Percentiles rank a stretch among this genome's conserved stretches.
These are phyloP conservation scores for Cyberlindnera maritima DNA, from an alignment of 805 yeast species.

Conservation along the genomic window DNA sequence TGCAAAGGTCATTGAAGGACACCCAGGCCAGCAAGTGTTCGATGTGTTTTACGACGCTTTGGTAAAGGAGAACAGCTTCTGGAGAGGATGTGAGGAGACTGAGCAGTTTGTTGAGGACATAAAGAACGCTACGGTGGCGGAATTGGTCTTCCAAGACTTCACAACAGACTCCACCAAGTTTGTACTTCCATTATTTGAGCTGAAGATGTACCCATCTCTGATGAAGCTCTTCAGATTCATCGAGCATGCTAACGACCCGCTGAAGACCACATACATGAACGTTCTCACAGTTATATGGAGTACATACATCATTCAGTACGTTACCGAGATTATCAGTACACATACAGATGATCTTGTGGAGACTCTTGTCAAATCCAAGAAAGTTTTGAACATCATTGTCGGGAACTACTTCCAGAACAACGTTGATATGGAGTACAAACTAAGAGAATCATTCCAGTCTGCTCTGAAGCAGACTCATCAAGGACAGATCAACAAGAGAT, in stretches of 20 bases:
- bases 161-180: slow-evolving; percentile 2
- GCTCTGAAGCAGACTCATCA: slow-evolving; percentile 10
- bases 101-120: not conserved
- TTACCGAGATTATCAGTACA: slow-evolving; percentile 4
- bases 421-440: slow-evolving; percentile 17
- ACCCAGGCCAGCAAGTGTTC: not conserved
- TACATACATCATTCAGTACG: slow-evolving; percentile 13
- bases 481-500: slow-evolving; percentile 12
- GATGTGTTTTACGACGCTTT: slow-evolving; percentile 6
- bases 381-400: slow-evolving; percentile 11
- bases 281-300: slow-evolving; percentile 14
- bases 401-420: slow-evolving; percentile 11
- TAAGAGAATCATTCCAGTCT: slow-evolving; percentile 22
- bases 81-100: slow-evolving; percentile 9
- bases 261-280: not conserved
- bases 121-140: not conserved
- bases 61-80: slow-evolving; percentile 14
- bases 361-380: slow-evolving; percentile 18
- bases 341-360: slow-evolving; percentile 13
- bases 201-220: slow-evolving; percentile 8
- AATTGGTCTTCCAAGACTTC: slow-evolving; percentile 13
- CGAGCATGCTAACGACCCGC: slow-evolving; percentile 2
- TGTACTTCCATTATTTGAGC: slow-evolving; percentile 14
- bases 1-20: not conserved
- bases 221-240: slow-evolving; percentile 15